A percentile compares a stretch with the other conserved stretches of the same genome.
Evolutionary conservation across 306 rosid species (phyloP).

Genomic region (Vigna mungo): DNA sequence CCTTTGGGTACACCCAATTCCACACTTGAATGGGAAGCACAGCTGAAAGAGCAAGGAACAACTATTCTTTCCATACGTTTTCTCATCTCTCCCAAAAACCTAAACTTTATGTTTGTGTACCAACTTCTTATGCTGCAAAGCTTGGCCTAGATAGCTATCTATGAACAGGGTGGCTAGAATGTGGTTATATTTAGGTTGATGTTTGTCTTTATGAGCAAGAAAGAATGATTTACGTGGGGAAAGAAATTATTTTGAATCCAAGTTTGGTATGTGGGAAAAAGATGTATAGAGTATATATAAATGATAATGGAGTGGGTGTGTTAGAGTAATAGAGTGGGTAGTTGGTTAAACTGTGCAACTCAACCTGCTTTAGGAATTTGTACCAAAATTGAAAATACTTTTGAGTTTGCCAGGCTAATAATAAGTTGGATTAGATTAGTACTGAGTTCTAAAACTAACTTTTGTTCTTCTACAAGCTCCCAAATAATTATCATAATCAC

Average conservation of each 20-base stretch:
- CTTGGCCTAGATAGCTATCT: conserved; percentile 39
- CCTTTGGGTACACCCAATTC: conserved; percentile 53
- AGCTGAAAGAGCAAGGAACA: conserved; percentile 69
- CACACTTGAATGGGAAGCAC: conserved; percentile 83
- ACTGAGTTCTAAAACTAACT: conserved; percentile 23
- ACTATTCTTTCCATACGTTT: conserved; percentile 58
- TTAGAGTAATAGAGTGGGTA: conserved; percentile 52
- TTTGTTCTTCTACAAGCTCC: conserved; percentile 37
- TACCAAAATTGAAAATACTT: not conserved
- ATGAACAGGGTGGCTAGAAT: conserved; percentile 29
- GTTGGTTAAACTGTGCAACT: conserved; percentile 56
- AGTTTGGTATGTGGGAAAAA: conserved; percentile 59
- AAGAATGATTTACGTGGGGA: conserved; percentile 67
- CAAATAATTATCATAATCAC: conserved; percentile 18
- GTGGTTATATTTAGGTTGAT: conserved; percentile 46
- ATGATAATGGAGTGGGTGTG: conserved; percentile 59
- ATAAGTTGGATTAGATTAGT: not conserved
- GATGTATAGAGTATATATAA: conserved; percentile 11
- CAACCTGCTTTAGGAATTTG: conserved; percentile 42
- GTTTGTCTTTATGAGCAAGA: conserved; percentile 65
- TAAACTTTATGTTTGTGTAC: conserved; percentile 10
- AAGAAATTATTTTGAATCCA: conserved; percentile 43
- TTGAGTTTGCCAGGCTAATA: conserved; percentile 21
- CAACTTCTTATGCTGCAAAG: conserved; percentile 12
- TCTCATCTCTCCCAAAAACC: conserved; percentile 57